Evolutionary conservation across 805 yeast species (phyloP), one percentile per base, ranked within the genome.

Genomic region (Suhomyces vadensis): DNA sequence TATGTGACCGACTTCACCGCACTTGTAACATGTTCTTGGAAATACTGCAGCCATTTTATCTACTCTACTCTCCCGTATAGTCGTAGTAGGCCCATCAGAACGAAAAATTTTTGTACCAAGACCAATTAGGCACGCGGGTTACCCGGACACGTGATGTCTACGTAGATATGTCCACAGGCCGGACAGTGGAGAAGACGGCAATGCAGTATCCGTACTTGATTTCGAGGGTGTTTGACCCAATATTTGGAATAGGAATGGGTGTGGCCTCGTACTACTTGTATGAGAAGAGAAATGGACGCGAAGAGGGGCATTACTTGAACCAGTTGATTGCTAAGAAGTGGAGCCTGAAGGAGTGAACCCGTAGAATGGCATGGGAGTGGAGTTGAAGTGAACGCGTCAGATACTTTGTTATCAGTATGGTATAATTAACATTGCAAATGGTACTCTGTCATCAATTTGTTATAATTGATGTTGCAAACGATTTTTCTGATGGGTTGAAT

Each of bases 1-100:
- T 63, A 87, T 75, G 75, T 88, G 96, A 53, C 96, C 96, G 56
- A 85, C 78, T 72, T 87, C 87, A 62, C 96, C 96, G 74, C 96
- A 88, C 67, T 87, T 88, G 78, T 81, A 87, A 76, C 95, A 87
- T 52, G 92, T 84, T 79, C 85, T 87, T 66, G 82, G 83, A 69
- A 65, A 72, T 49, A 68, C 68, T 51, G 70, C 67, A 43, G 73
- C 71, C 73, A 67, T 68, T 42, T 33, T 33, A 33, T 33, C 37
- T 24, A 33, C 33, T 29, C 33, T 29, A 17, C 16, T 14, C 33
- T 29, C 33, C 16, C 33, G 20, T 29, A 14, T 29, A 29, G 33
- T 14, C 7, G 20, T 6, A 20, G 14, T 20, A 6, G 33, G 9
- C 9, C 25, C 25, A 23, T 23, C 25, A 3, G 33, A 14, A 29